Evolutionary conservation across 768 basidiomycete species (phyloP), one percentile per base, ranked within the genome.

Genomic region (Auricularia auricula-judae): DNA sequence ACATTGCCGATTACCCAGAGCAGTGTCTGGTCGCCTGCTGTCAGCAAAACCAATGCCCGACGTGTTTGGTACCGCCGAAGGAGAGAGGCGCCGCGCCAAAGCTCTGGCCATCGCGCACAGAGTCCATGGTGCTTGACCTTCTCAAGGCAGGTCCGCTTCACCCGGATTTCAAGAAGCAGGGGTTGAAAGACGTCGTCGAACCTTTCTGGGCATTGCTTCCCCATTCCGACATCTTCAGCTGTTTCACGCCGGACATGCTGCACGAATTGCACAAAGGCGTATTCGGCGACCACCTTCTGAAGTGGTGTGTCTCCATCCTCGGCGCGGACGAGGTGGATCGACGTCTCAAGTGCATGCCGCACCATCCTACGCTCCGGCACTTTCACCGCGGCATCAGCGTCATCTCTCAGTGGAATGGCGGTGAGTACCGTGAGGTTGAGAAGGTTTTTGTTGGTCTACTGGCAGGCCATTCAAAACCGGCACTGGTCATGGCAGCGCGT

Each of bases 211-310:
- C 56, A 1, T 66, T 77, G 47, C 66, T 81, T 11, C 80, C 78
- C 0, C 74, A 72, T 64, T 61, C 68, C 47, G 65, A 82, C 66
- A 81, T 82, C 42, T 79, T 76, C 67, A 0, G 36, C 0, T 72
- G 65, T 12, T 65, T 82, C 39, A 78, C 76, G 1, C 74, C 76
- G n/a, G 71, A 80, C 70, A 58, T 80, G 23, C 75, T 82, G 16
- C 81, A 84, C 66, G 79, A 81, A 66, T 70, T 82, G 0, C 75
- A 81, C 70, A 78, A 82, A 66, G 81, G 81, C 0, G 65, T 80
- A 1, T 78, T 81, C 73, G 79, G 79, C 62, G 76, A 80, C 60
- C 80, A 81, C 61, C 62, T 78, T 2, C 71, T 75, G 1, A 72
- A 69, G 3, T 81, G 80, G 80, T 72, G 68, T 23, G 54, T 8